Base-by-base conservation (phyloP, 1,284 basidiomycete species). In the Amylostereum chailletii region DNA sequence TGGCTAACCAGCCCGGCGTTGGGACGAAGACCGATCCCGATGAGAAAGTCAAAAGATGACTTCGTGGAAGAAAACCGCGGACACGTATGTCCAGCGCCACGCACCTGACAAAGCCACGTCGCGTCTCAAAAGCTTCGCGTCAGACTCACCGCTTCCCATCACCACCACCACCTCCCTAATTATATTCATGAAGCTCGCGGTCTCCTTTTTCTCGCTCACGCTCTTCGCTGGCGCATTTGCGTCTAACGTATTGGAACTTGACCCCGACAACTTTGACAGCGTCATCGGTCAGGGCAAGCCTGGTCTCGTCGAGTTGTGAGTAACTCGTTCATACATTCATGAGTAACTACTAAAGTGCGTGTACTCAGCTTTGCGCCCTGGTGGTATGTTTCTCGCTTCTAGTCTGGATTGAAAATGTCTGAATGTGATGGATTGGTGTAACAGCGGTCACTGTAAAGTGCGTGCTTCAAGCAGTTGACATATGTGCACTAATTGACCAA, bases 301-400 rank as follows among this genome's bases (percentile, higher is more conserved):
- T 48, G 90, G 86, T 57, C 75, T 94, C 40, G 89, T 94, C 31
- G 91, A 94, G 68, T 94, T 94, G 86, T 93, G 60, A 68, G 88
- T 77, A n/a, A 42, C 36, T 44, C 11, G 39, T 40, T 6, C 6
- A 5, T 19, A 19, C n/a, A 6, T 19, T 40, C 29, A 40, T 5
- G 29, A n/a, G 11, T 40, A 5, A 5, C 39, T 40, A 27, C n/a
- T 27, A n/a, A 19, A 7, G 39, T n/a, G 27, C 42, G 6, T 39
- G 34, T 27, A 32, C 30, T 6, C 27, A 90, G 86, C 66, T 90
- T 83, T 58, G 88, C 87, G 27, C 85, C 87, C 3, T 90, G 87
- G 87, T 90, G 84, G 85, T 87, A 71, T 58, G 83, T 72, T 33
- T 10, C 34, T 48, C 6, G 27, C 42, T 38, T 29, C 39, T 29